Base-by-base conservation (phyloP, 148 eudicot species). In the Dysphania ambrosioides region DNA sequence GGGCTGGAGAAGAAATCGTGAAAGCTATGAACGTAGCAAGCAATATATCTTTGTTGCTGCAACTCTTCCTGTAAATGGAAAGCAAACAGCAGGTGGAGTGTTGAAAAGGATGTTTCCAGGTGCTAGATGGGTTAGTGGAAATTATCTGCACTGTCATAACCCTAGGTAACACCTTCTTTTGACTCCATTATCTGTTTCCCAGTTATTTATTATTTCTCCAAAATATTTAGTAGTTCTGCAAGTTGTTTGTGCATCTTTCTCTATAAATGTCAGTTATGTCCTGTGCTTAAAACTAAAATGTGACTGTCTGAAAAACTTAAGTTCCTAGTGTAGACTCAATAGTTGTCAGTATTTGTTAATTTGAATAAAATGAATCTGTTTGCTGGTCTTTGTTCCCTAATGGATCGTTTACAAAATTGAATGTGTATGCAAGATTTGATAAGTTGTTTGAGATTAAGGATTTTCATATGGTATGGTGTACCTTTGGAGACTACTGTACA, bases 11-110 rank as follows among this genome's bases (percentile, higher is more conserved):
- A 90, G 96, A 82, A 80, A 85, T 55, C 88, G 92, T 68, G 83
- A 92, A 82, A 58, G 75, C 62, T 91, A 94, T 78, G 81, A 83
- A 15, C 88, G 97, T 2, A 94, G 97, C 75, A 94, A 94, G 86
- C 98, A 94, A 76, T 94, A 90, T 83, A 82, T 94, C 36, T 94
- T 94, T 79, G 92, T 91, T 69, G 97, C 93, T 60, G 98, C 98
- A 24, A 94, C 98, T 3, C 98, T 94, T 83, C 98, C 98, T 49
- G 83, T 73, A 65, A 94, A 94, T 72, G 97, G 98, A 66, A 94
- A 90, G 85, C 78, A 75, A 80, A 91, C 98, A 67, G 97, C 96
- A 66, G 97, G 98, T 38, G 97, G 96, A 38, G 83, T 86, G 57
- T 81, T 94, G 83, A 90, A 94, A 73, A 78, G 88, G 74, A 83